Conservation (phyloP, 1,139 yeast genomes). For the Yamadazyma dushanensis region DNA sequence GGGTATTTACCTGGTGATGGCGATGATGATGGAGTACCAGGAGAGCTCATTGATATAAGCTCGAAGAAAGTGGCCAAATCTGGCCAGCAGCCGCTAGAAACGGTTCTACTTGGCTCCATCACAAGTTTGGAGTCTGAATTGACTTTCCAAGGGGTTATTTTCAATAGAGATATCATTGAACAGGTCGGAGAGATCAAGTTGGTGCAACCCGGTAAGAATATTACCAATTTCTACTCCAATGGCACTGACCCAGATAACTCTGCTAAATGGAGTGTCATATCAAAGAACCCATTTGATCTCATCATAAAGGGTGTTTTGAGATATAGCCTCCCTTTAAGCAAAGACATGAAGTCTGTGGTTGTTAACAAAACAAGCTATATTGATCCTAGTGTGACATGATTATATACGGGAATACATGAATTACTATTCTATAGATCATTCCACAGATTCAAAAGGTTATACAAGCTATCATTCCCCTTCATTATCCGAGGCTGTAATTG, state of each 20-base stretch:
- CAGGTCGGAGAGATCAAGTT: constrained; percentile 73
- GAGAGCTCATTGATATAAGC: constrained; percentile 1
- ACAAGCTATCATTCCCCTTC: constrained; percentile 23
- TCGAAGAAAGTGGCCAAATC: background rate
- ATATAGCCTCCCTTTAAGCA: constrained; percentile 70
- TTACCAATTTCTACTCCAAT: constrained; percentile 30
- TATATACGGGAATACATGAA: background rate
- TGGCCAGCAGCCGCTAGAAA: constrained; percentile 41
- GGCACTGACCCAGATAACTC: constrained; percentile 39
- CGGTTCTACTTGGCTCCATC: constrained; percentile 76
- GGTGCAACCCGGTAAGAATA: constrained; percentile 69
- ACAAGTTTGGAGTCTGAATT: constrained; percentile 69
- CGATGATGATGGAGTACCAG: constrained; percentile 6
- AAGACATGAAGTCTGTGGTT: constrained; percentile 55
- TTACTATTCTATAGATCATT: no score
- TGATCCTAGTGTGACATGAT: constrained; percentile 43
- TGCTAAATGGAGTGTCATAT: constrained; percentile 72
- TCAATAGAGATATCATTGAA: constrained; percentile 55
- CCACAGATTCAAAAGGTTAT: constrained; percentile 14
- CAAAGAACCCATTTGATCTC: constrained; percentile 81
- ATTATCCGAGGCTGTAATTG: constrained; percentile 24
- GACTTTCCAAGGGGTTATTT: constrained; percentile 74
- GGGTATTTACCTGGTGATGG: constrained; percentile 40
- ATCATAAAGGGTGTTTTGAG: constrained; percentile 80
- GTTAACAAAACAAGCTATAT: constrained; percentile 61